Percentiles rank a stretch among this genome's conserved stretches.
These are phyloP conservation scores for Scytalidium lignicola DNA, from an alignment of 2,329 filamentous ascomycete genomes.

Conservation along the genomic window DNA sequence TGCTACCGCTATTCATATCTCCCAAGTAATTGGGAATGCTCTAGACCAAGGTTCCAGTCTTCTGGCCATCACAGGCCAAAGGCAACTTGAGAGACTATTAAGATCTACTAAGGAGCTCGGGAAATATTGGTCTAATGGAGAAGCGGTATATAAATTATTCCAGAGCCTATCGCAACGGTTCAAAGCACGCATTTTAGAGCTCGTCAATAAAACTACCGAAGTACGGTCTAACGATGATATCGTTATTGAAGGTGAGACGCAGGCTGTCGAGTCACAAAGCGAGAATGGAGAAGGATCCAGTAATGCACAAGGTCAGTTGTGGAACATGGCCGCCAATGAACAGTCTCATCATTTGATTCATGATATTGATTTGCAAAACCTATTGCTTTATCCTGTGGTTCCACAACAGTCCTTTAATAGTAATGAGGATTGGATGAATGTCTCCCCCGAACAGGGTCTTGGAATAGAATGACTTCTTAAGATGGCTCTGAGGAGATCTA, in stretches of 20 bases:
- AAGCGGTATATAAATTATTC: conserved; percentile 6
- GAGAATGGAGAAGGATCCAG: neutral
- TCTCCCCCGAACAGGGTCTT: neutral
- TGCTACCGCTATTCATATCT: conserved; percentile 6
- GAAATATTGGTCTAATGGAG: conserved; percentile 6
- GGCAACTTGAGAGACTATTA: conserved; percentile 4
- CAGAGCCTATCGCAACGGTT: neutral
- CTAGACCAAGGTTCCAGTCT: neutral
- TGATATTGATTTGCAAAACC: neutral
- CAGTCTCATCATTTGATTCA: neutral
- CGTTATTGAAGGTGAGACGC: neutral
- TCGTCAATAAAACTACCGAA: neutral
- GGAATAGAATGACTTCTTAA: neutral
- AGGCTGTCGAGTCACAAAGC: neutral
- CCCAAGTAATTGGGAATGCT: conserved; percentile 1
- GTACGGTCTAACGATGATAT: neutral
- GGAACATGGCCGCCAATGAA: neutral
- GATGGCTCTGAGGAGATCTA: neutral
- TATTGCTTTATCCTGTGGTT: neutral
- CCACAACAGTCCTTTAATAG: neutral
- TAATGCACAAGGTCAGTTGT: neutral
- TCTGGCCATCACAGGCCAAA: conserved; percentile 3
- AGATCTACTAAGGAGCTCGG: conserved; percentile 3
- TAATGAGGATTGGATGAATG: neutral
- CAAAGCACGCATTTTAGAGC: neutral